Base-by-base conservation (phyloP, 148 eudicot species). In the Heliamphora exappendiculata region DNA sequence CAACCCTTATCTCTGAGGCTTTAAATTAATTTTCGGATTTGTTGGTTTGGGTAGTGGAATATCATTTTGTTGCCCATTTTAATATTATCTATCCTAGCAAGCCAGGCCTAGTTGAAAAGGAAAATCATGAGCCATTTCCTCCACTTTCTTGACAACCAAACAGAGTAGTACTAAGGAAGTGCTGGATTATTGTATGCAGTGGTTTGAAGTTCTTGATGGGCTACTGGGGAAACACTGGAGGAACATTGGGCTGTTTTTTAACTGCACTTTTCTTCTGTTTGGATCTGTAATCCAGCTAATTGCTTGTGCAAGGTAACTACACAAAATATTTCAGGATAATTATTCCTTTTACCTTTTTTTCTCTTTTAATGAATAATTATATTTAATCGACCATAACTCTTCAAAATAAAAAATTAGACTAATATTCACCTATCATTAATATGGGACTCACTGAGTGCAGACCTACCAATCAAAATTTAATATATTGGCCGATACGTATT, bases 201-300 rank as follows among this genome's bases (percentile, higher is more conserved):
- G 94, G 94, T 90, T 90, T 82, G 94, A 90, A 81, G 94, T 90
- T 26, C 86, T 90, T 9, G 94, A 90, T 74, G 94, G 94, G 41
- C 80, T 90, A 50, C 82, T 90, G 29, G 94, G 94, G 69, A 85
- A 84, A 79, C 87, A 86, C 51, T 90, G 91, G 93, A 86, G 89
- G 75, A 86, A 86, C 65, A 79, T 88, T 44, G 94, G 94, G 14
- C 78, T 88, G 9, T 76, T 87, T 47, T 90, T 90, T 87, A 90
- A 90, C 68, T 88, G 91, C 76, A 90, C 91, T 20, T 90, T 90
- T 64, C 91, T 88, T 76, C 84, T 90, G 7, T 90, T 90, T 73
- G 94, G 94, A 59, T 90, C 94, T 10, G 94, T 90, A 17, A 88
- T 90, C 55, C 91, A 90, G 60, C 82, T 90, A 11, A 90, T 90